Evolutionary conservation across 2,329 filamentous ascomycete species (phyloP).

Genomic region (Diaporthe australafricana): DNA sequence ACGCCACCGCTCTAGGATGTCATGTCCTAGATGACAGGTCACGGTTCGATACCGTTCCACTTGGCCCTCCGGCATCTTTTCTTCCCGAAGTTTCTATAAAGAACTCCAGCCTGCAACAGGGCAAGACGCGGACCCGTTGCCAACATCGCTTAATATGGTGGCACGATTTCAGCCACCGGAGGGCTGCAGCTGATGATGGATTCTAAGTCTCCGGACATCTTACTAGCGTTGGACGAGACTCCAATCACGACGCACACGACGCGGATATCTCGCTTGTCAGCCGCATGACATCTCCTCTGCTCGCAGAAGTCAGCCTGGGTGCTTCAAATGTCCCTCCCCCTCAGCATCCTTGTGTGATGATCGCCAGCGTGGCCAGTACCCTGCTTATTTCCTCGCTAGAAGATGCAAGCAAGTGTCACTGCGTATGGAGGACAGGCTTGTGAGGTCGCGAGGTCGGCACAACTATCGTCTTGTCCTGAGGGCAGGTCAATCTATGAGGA

Average conservation of each 20-base stretch:
- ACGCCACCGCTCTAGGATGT: background rate
- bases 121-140: no score
- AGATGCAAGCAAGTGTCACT: background rate
- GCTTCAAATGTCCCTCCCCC: background rate
- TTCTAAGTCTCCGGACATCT: background rate
- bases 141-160: constrained; percentile 33
- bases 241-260: constrained; percentile 7
- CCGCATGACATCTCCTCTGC: background rate
- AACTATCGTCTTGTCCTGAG: background rate
- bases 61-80: background rate
- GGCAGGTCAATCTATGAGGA: background rate
- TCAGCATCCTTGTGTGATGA: background rate
- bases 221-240: constrained; percentile 24
- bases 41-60: background rate
- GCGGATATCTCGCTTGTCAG: constrained; percentile 27
- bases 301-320: background rate
- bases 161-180: constrained; percentile 36
- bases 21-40: background rate
- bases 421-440: background rate
- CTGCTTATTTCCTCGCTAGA: background rate
- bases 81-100: background rate
- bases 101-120: background rate
- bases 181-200: constrained; percentile 30
- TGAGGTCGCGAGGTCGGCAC: background rate
- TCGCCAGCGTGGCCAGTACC: background rate